Base-by-base conservation (phyloP, 2,329 filamentous ascomycete species). In the Sporothrix phasma region DNA sequence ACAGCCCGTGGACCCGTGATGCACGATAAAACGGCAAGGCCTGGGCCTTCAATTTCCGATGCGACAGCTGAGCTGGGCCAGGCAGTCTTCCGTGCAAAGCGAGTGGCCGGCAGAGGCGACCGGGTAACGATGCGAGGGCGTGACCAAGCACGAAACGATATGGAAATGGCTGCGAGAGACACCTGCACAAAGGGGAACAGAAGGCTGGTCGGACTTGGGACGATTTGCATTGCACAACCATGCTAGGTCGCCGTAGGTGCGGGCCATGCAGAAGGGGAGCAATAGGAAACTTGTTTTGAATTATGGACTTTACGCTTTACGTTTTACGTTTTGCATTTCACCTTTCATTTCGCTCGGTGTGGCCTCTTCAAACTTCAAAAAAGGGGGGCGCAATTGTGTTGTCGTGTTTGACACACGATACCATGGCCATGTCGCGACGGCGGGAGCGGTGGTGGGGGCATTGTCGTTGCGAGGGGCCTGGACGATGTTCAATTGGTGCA, bases 391-490 rank as follows among this genome's bases (percentile, higher is more conserved):
- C 51, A 56, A 56, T 56, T 17, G 19, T 24, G 13, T 39, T 51
- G 19, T 37, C 10, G 45, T 26, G 46, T 53, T 53, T 45, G 31
- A 54, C 61, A 47, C 26, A 58, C 61, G 61, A 63, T 37, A 58
- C 61, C 31, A 63, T 58, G 61, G 61, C 61, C 31, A 63, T 58
- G 61, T 51, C 61, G 61, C 51, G 51, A 63, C 61, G 37, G 29
- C 37, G 37, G n/a, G 17, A 24, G 61, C 6, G 37, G 10, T 22
- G 47, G 22, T 39, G 37, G 26, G 10, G 29, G 43, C n/a, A 15
- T 24, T 15, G 4, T 5, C 41, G 24, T 39, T 54, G 31, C 47
- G 17, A 39, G 51, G 10, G 19, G 51, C n/a, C 34, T 24, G 31
- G 31, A 13, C 22, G 41, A 8, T 22, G 46, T 19, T 61, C 45